Evolutionary conservation across 768 basidiomycete genomes (phyloP), one percentile per base, ranked within the genome.

Genomic region (Cytidiella melzeri): DNA sequence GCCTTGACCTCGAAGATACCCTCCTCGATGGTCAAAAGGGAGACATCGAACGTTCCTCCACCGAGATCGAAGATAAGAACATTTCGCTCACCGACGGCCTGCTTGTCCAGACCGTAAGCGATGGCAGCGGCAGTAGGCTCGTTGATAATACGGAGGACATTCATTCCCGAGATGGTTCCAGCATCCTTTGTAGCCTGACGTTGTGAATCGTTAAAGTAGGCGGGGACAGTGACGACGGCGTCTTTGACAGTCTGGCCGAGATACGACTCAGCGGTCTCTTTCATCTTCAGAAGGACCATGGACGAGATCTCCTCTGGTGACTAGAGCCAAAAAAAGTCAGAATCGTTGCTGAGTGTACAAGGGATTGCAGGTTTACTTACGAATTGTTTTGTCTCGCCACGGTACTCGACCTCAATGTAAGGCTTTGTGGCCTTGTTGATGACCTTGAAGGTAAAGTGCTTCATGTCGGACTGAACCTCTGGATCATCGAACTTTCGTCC

Each of bases 151-250:
- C 95, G 92, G 63, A 95, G 88, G 53, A 97, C 88, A 65, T 95
- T 92, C 57, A 98, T 72, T 55, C 95, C 95, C 18, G 92, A 80
- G 61, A 98, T 97, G 53, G 81, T 82, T 59, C 95, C 95, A 30
- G 95, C 93, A 63, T 98, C 95, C 75, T 96, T 98, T 61, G 95
- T 98, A 19, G 95, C 95, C 64, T 95, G 92, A 65, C 95, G 89
- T 67, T 98, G 95, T 21, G 95, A 94, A 74, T 98, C 93, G 69
- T 98, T 98, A 79, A 97, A 97, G 77, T 97, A 97, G 30, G 94
- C 93, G 26, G 94, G 94, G 55, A 97, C 87, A 23, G 93, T 95
- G 62, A 97, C 85, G 59, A 98, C 95, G 48, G 95, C 95, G 68
- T 94, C 92, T 68, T 67, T 83, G 66, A 93, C 73, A 48, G 74